These are phyloP conservation scores for Podaxis sp. DNA, from an alignment of 768 basidiomycete species.

Conservation along the genomic window DNA sequence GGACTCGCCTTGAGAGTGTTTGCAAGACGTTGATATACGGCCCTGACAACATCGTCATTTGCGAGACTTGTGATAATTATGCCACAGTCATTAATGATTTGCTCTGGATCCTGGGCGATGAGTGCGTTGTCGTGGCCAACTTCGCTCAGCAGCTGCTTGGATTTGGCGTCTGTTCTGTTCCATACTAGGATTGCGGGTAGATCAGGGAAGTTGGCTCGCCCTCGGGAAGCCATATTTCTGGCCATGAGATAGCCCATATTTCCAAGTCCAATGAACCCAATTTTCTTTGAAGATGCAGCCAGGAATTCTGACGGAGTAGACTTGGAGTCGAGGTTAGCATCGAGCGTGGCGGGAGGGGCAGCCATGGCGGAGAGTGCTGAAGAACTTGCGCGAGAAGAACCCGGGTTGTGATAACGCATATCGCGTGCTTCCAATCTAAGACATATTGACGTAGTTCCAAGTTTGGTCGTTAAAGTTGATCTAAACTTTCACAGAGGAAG, in stretches of 20 bases:
- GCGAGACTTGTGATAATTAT: constrained; percentile 74
- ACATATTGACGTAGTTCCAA: not conserved
- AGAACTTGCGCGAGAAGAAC: not conserved
- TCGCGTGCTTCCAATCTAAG: not conserved
- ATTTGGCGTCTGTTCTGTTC: constrained; percentile 69
- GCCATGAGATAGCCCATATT: constrained; percentile 80
- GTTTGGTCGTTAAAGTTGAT: not conserved
- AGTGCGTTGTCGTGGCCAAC: constrained; percentile 51
- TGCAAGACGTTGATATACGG: constrained; percentile 59
- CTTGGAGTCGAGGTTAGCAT: constrained; percentile 20
- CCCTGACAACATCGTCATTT: constrained; percentile 67
- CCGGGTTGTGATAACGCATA: constrained; percentile 2
- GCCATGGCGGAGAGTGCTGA: constrained; percentile 9
- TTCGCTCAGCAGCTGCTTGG: constrained; percentile 54
- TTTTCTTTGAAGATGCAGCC: constrained; percentile 23
- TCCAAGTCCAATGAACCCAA: constrained; percentile 52
- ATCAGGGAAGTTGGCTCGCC: constrained; percentile 30
- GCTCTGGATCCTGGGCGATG: constrained; percentile 54
- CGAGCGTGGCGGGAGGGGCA: not conserved
- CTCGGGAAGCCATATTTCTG: constrained; percentile 67
- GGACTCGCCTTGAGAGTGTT: constrained; percentile 52
- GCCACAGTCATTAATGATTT: constrained; percentile 68
- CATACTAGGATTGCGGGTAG: constrained; percentile 63
- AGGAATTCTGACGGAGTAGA: constrained; percentile 14
- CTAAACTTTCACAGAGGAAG: not conserved